phyloP scores from a whole-genome alignment of 371 early-diverging fungal species.

The Mortierella sp. region DNA sequence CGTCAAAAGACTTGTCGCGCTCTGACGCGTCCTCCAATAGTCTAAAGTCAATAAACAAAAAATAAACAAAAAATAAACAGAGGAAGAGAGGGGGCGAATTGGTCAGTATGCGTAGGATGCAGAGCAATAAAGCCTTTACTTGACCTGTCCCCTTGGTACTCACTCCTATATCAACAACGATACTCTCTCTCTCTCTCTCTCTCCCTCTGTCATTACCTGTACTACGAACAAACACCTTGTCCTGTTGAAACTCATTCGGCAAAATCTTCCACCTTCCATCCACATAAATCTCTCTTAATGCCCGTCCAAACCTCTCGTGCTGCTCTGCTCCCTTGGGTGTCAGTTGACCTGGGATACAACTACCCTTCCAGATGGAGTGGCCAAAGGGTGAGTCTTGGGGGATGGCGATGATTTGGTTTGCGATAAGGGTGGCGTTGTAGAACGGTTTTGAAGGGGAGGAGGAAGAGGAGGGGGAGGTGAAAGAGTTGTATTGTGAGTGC shows the following conservation, averaged over 20 bases:
- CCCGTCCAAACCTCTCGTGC: background rate
- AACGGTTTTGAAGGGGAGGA: background rate
- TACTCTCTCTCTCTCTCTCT: background rate
- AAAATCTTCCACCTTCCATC: background rate
- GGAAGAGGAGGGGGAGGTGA: background rate
- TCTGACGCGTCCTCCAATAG: background rate
- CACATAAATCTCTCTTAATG: background rate
- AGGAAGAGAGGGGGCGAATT: background rate
- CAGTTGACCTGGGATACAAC: slow-evolving; percentile 11
- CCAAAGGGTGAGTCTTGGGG: slow-evolving; percentile 9
- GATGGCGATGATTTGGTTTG: background rate
- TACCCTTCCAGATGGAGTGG: slow-evolving; percentile 9
- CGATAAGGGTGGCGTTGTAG: background rate
- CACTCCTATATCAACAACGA: no score
- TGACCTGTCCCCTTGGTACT: background rate
- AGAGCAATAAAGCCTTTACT: no score
- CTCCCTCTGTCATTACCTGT: background rate
- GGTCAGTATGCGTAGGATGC: background rate
- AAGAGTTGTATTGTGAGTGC: background rate
- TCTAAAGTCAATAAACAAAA: background rate
- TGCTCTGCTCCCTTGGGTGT: slow-evolving; percentile 10
- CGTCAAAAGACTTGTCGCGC: background rate
- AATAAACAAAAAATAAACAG: background rate
- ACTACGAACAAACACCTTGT: background rate
- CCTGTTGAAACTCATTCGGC: background rate